Evolutionary conservation across 2,329 filamentous ascomycete species (phyloP).

Genomic region (Fusarium napiforme): DNA sequence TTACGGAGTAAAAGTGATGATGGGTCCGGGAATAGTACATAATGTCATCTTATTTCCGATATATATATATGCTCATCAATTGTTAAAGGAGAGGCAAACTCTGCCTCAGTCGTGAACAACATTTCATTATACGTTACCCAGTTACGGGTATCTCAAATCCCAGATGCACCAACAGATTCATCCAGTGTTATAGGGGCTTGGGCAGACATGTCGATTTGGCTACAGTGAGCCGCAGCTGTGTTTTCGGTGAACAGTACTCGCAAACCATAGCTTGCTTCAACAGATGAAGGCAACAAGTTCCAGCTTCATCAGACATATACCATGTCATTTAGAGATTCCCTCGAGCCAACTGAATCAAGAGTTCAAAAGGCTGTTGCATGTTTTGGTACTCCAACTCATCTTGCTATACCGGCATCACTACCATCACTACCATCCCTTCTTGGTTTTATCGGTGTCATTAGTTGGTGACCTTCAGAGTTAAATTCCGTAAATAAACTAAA

Average conservation of each 20-base stretch:
- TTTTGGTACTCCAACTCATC: background rate
- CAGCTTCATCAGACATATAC: background rate
- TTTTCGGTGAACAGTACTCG: background rate
- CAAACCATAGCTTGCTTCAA: background rate
- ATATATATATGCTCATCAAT: background rate
- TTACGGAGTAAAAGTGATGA: background rate
- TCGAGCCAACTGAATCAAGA: no score
- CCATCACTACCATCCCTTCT: background rate
- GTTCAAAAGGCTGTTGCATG: background rate
- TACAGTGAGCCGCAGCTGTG: background rate
- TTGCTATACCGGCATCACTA: background rate
- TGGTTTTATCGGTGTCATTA: background rate
- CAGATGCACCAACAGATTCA: background rate
- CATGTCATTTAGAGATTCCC: no score
- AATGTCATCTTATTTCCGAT: background rate
- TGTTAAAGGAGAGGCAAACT: background rate
- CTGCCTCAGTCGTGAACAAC: background rate
- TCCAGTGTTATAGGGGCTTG: background rate
- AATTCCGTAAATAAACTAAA: background rate
- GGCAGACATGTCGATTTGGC: background rate
- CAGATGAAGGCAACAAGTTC: background rate
- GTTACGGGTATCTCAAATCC: background rate
- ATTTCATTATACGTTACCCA: background rate
- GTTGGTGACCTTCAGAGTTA: background rate
- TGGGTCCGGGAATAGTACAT: conserved; percentile 7